A percentile compares a stretch with the other conserved stretches of the same genome.
phyloP scores from a whole-genome alignment of 129 eudicot species.

The Artemisia annua region DNA sequence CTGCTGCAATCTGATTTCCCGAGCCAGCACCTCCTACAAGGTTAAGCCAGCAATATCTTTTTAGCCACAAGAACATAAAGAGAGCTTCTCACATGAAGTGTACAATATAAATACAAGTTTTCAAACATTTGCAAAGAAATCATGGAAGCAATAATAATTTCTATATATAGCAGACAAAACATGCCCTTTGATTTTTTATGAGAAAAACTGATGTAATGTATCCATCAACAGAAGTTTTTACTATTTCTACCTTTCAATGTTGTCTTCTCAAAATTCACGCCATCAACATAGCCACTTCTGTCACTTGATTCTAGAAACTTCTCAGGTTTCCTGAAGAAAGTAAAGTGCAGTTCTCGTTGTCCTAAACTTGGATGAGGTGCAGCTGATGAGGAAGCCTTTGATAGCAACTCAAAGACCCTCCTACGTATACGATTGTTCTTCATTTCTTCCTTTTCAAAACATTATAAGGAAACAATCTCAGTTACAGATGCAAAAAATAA shows the following conservation, averaged over 20 bases:
- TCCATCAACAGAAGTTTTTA: slow-evolving; percentile 2
- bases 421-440: slow-evolving; percentile 68
- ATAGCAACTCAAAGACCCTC: slow-evolving; percentile 82
- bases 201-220: background rate
- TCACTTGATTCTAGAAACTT: slow-evolving; percentile 64
- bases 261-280: slow-evolving; percentile 83
- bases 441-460: slow-evolving; percentile 81
- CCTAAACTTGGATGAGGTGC: slow-evolving; percentile 39
- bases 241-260: slow-evolving; percentile 56
- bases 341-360: slow-evolving; percentile 88
- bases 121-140: background rate
- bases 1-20: slow-evolving; percentile 71
- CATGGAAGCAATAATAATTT: background rate
- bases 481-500: background rate
- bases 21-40: slow-evolving; percentile 48
- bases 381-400: slow-evolving; percentile 68
- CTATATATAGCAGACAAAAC: background rate
- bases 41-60: background rate
- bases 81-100: background rate
- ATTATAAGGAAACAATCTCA: slow-evolving; percentile 14
- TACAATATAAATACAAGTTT: background rate
- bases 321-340: slow-evolving; percentile 74
- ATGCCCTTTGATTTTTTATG: background rate
- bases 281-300: slow-evolving; percentile 60
- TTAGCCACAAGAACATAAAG: background rate